phyloP scores from a whole-genome alignment of 2,329 filamentous ascomycete genomes.

The Aspergillus amoenus region DNA sequence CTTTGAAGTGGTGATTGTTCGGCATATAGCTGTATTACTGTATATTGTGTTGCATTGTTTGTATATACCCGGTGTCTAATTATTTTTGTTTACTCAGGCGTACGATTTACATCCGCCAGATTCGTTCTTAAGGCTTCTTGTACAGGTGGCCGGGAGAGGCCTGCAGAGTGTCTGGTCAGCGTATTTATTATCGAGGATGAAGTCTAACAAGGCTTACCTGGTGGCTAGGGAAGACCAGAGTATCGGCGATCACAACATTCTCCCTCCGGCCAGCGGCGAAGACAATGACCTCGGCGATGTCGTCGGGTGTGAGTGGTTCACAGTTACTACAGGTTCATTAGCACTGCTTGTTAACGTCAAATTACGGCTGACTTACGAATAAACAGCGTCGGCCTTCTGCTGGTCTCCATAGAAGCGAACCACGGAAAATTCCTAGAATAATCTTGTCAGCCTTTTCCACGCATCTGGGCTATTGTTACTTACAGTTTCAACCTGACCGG shows the following conservation, averaged over 20 bases:
- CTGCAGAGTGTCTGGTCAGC: neutral
- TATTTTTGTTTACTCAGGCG: neutral
- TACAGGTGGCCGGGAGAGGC: constrained; percentile 17
- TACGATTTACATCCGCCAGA: neutral
- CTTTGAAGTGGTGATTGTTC: neutral
- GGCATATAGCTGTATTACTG: neutral
- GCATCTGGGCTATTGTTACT: constrained; percentile 17
- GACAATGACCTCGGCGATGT: constrained; percentile 87
- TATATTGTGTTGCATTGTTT: neutral
- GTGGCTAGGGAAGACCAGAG: constrained; percentile 82
- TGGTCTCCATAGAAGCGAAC: constrained; percentile 88
- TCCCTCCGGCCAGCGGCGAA: constrained; percentile 80
- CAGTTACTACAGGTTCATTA: constrained; percentile 54
- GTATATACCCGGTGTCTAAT: neutral
- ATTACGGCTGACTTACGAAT: constrained; percentile 60
- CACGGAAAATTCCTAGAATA: constrained; percentile 72
- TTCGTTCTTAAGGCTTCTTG: constrained; percentile 3
- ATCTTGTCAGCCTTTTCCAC: constrained; percentile 4
- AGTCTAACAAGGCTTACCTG: constrained; percentile 58
- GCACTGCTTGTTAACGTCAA: neutral
- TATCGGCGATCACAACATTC: constrained; percentile 88
- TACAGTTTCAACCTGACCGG: constrained; percentile 87
- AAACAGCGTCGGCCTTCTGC: constrained; percentile 84
- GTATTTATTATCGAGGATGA: neutral
- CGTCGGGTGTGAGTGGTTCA: constrained; percentile 82